These are phyloP conservation scores for Clohesyomyces aquaticus DNA, from an alignment of 495 filamentous ascomycete species.

Conservation along the genomic window DNA sequence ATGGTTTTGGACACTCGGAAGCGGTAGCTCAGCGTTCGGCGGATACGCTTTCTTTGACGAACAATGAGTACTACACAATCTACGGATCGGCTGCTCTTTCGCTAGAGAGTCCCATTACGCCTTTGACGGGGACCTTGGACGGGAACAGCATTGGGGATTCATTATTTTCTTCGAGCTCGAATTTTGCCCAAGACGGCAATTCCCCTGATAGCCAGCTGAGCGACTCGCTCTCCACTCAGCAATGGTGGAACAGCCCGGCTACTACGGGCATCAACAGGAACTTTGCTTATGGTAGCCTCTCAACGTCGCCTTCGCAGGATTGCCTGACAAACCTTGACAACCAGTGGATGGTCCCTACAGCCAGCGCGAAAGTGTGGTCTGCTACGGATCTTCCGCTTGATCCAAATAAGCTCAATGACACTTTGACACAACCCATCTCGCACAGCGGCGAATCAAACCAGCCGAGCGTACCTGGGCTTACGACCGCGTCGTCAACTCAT, in stretches of 20 bases:
- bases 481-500: conserved; percentile 45
- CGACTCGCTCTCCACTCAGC: conserved; percentile 21
- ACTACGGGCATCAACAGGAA: conserved; percentile 18
- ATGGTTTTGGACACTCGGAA: conserved; percentile 10
- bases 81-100: conserved; percentile 37
- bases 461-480: conserved; percentile 42
- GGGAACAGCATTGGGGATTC: conserved; percentile 22
- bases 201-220: conserved; percentile 36
- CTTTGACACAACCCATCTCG: conserved; percentile 34
- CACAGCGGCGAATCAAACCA: conserved; percentile 41
- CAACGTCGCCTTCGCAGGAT: conserved; percentile 42
- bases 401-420: conserved; percentile 36
- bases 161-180: conserved; percentile 24
- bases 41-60: conserved; percentile 37
- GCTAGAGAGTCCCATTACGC: conserved; percentile 40
- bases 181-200: conserved; percentile 25
- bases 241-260: conserved; percentile 34
- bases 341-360: conserved; percentile 39
- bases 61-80: conserved; percentile 33
- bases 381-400: conserved; percentile 38
- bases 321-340: conserved; percentile 31
- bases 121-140: conserved; percentile 29
- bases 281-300: conserved; percentile 32
- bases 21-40: conserved; percentile 22
- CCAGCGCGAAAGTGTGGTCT: conserved; percentile 34